These are phyloP conservation scores for Parietaria judaica DNA, from an alignment of 306 rosid genomes.

Conservation along the genomic window DNA sequence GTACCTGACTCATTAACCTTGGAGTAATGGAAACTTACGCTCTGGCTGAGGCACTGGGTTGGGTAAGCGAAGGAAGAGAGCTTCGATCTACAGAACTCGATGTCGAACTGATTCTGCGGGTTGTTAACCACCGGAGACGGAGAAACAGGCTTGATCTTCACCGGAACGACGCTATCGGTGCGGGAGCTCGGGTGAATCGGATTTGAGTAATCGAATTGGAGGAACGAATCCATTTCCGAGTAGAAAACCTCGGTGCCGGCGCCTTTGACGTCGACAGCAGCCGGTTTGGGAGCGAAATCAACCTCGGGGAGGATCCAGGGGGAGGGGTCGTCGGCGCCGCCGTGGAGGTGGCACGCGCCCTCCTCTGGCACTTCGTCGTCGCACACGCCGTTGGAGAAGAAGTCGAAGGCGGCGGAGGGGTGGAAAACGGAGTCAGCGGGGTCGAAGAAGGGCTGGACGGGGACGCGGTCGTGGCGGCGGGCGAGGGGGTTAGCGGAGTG, in stretches of 20 bases:
- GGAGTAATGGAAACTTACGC: constrained; percentile 35
- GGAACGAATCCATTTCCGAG: constrained; percentile 63
- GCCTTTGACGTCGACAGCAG: constrained; percentile 38
- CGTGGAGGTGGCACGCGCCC: constrained; percentile 21
- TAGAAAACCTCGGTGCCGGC: constrained; percentile 45
- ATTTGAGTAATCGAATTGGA: constrained; percentile 61
- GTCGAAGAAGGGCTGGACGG: constrained; percentile 75
- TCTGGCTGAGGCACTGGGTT: constrained; percentile 71
- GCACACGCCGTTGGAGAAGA: constrained; percentile 23
- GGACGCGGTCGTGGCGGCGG: constrained; percentile 84
- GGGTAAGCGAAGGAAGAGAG: constrained; percentile 59
- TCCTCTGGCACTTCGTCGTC: constrained; percentile 9
- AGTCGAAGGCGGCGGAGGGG: constrained; percentile 32
- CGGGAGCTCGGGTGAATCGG: constrained; percentile 29
- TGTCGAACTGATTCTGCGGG: constrained; percentile 49
- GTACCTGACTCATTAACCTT: too few relatives aligned
- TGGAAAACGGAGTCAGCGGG: constrained; percentile 44
- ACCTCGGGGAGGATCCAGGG: constrained; percentile 53
- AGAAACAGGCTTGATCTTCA: constrained; percentile 38
- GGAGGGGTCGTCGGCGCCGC: constrained; percentile 6
- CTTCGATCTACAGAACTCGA: constrained; percentile 77
- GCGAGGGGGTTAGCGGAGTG: constrained; percentile 93
- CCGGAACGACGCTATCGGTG: constrained; percentile 84
- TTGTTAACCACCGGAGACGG: constrained; percentile 26
- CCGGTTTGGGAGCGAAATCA: constrained; percentile 31